Evolutionary conservation across 306 rosid genomes (phyloP).

Genomic region (Cotoneaster glaucophyllus): DNA sequence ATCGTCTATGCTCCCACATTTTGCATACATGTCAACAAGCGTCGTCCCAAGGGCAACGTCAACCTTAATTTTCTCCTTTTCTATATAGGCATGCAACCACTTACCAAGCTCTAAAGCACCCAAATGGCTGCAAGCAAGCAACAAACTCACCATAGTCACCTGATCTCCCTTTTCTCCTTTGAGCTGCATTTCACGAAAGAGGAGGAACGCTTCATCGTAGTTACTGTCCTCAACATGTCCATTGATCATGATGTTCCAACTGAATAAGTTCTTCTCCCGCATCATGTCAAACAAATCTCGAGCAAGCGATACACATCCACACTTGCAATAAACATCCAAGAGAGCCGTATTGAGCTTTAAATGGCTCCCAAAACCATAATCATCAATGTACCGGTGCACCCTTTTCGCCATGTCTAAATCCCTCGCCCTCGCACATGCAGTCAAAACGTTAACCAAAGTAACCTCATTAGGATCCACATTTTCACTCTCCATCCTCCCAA

Average conservation of each 20-base stretch:
- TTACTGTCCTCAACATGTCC: conserved; percentile 20
- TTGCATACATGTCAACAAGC: conserved; percentile 25
- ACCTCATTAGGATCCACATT: conserved; percentile 17
- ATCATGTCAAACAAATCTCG: conserved; percentile 13
- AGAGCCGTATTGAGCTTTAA: conserved; percentile 11
- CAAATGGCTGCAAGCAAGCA: conserved; percentile 23
- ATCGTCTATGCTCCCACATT: conserved; percentile 18
- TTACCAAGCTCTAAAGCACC: conserved; percentile 27
- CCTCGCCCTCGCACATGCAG: conserved; percentile 12
- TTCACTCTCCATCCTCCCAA: conserved; percentile 1
- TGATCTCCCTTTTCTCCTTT: conserved; percentile 16
- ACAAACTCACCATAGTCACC: conserved; percentile 18
- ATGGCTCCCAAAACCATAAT: conserved; percentile 10
- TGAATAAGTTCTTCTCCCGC: conserved; percentile 13
- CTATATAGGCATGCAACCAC: conserved; percentile 17
- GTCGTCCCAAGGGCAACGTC: conserved; percentile 17
- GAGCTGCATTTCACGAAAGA: conserved; percentile 21
- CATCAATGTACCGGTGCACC: conserved; percentile 10
- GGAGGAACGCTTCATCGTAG: conserved; percentile 9
- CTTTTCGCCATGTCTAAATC: conserved; percentile 8
- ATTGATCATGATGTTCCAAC: conserved; percentile 22
- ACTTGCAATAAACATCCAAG: conserved; percentile 24
- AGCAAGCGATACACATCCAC: conserved; percentile 12
- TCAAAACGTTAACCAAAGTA: conserved; percentile 14
- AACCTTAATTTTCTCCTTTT: conserved; percentile 10